Conservation (phyloP, 192 early-diverging fungal species). For the Backusella luteola region DNA sequence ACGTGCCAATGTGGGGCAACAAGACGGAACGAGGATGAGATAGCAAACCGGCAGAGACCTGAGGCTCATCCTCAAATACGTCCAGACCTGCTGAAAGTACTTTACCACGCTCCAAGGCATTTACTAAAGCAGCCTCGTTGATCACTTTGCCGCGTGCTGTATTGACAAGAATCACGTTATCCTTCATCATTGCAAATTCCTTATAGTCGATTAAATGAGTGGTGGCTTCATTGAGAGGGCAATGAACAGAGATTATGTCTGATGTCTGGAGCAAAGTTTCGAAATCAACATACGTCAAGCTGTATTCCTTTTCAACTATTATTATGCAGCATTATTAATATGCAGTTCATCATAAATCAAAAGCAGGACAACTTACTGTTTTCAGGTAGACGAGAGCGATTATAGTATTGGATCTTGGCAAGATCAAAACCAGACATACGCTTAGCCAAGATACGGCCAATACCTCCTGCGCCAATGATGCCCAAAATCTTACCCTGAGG, state of each 20-base stretch:
- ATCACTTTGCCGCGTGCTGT: conserved; percentile 48
- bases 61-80: conserved; percentile 43
- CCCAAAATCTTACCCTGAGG: conserved; percentile 41
- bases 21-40: conserved; percentile 42
- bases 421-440: conserved; percentile 47
- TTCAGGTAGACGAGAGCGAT: conserved; percentile 39
- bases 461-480: conserved; percentile 50
- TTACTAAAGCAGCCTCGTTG: conserved; percentile 48
- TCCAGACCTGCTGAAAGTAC: conserved; percentile 35
- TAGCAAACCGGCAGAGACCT: conserved; percentile 42
- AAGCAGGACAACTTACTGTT: conserved; percentile 27
- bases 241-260: conserved; percentile 47
- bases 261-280: conserved; percentile 50
- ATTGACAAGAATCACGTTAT: conserved; percentile 49
- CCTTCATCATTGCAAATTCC: conserved; percentile 52
- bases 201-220: conserved; percentile 38
- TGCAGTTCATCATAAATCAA: background rate
- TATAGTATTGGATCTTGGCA: conserved; percentile 47
- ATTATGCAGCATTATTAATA: background rate
- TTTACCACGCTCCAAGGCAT: conserved; percentile 48
- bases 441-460: conserved; percentile 52
- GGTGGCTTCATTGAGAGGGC: conserved; percentile 42
- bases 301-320: conserved; percentile 45
- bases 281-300: conserved; percentile 45
- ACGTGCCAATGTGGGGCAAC: conserved; percentile 50